Base-by-base conservation (phyloP, 164 flowering plant genomes). In the Macadamia tetraphylla region DNA sequence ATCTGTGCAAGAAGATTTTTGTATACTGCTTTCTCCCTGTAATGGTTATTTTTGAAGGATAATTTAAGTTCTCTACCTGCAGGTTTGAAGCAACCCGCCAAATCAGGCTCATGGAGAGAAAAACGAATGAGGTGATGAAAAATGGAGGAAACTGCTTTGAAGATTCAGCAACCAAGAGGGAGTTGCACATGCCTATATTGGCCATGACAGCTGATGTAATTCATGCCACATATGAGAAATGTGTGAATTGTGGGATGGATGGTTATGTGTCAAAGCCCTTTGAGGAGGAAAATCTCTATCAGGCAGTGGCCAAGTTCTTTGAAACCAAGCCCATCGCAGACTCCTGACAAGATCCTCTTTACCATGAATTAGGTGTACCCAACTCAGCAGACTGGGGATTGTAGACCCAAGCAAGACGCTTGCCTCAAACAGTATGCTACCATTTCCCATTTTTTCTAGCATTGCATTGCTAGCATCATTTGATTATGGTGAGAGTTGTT, bases 181-280 rank as follows among this genome's bases (percentile, higher is more conserved):
- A 76, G 71, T 87, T 81, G 79, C 97, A 91, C 66, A 14, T 91
- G 68, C 98, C 98, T 0, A 86, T 93, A 72, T 60, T 93, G 70
- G 98, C 98, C 43, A 89, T 93, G 97, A 93, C 98, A 4, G 98
- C 98, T 7, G 98, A 93, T 72, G 96, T 93, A 29, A 89, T 91
- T 59, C 94, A 89, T 59, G 97, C 98, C 42, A 93, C 98, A 0
- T 81, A 82, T 12, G 94, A 89, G 30, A 72, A 91, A 66, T 93
- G 98, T 77, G 62, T 88, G 46, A 78, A 89, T 76, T 77, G 83
- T 67, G 98, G 98, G 13, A 93, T 91, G 98, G 96, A 93, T 78
- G 97, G 94, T 10, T 91, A 93, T 59, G 98, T 93, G 23, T 88
- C 98, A 7, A 93, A 93, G 80, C 98, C 98, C 1, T 91, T 93